These are phyloP conservation scores for Patellifolia procumbens DNA, from an alignment of 179 eudicot species.

Conservation along the genomic window DNA sequence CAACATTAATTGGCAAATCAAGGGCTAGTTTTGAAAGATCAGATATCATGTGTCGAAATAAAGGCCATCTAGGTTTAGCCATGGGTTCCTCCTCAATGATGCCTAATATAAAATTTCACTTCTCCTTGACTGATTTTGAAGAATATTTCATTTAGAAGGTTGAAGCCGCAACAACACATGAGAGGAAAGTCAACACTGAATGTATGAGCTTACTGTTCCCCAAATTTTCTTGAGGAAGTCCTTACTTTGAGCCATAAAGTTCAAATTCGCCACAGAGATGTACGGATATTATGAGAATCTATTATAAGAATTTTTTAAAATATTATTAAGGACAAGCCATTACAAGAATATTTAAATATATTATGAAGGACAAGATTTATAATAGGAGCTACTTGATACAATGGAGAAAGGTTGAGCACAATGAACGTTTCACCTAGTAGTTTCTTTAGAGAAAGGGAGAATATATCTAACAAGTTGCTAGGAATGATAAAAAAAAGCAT, in stretches of 20 bases:
- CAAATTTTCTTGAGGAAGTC: neutral
- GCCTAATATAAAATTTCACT: slow-evolving; percentile 40
- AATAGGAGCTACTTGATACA: too few relatives aligned
- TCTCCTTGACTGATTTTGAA: slow-evolving; percentile 46
- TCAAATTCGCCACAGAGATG: neutral
- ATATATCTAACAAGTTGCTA: neutral
- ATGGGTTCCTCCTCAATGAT: slow-evolving; percentile 51
- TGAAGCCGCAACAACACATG: slow-evolving; percentile 41
- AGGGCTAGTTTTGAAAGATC: too few relatives aligned
- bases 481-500: neutral
- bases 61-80: slow-evolving; percentile 41
- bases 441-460: too few relatives aligned
- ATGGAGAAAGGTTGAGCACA: too few relatives aligned
- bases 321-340: too few relatives aligned
- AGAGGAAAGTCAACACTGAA: neutral
- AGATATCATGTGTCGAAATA: too few relatives aligned
- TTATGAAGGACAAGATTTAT: neutral
- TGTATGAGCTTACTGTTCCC: neutral
- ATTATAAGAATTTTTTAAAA: neutral
- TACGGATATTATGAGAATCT: neutral
- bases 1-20: slow-evolving; percentile 45
- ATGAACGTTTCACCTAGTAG: too few relatives aligned
- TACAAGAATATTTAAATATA: too few relatives aligned
- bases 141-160: slow-evolving; percentile 30
- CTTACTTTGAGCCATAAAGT: neutral